A percentile compares a stretch with the other conserved stretches of the same genome.
phyloP scores from a whole-genome alignment of 768 basidiomycete genomes.

The Gymnopilus dilepis region DNA sequence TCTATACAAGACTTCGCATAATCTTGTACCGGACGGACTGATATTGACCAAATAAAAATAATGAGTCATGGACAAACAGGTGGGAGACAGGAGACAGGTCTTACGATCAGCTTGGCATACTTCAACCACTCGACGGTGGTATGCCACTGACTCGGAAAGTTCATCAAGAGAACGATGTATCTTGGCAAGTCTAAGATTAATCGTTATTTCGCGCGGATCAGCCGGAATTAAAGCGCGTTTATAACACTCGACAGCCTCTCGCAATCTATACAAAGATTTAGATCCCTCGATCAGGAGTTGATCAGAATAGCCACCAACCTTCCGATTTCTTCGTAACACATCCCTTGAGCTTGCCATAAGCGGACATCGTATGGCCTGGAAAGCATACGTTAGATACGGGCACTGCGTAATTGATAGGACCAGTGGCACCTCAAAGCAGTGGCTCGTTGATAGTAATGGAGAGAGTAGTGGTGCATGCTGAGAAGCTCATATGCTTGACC shows the following conservation, averaged over 20 bases:
- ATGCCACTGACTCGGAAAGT: slow-evolving; percentile 68
- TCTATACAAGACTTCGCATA: slow-evolving; percentile 85
- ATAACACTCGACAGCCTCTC: slow-evolving; percentile 91
- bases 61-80: slow-evolving; percentile 4
- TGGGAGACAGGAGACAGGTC: slow-evolving; percentile 12
- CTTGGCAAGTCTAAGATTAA: slow-evolving; percentile 76
- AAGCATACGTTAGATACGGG: background rate
- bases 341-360: slow-evolving; percentile 94
- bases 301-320: slow-evolving; percentile 49
- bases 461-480: slow-evolving; percentile 95
- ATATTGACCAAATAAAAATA: slow-evolving; percentile 27
- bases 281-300: background rate
- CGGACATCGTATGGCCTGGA: slow-evolving; percentile 92
- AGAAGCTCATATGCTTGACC: slow-evolving; percentile 97
- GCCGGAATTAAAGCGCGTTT: slow-evolving; percentile 87
- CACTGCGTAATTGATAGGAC: slow-evolving; percentile 1
- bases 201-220: slow-evolving; percentile 75
- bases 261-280: slow-evolving; percentile 51
- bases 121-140: slow-evolving; percentile 82
- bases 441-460: slow-evolving; percentile 96
- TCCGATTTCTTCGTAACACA: slow-evolving; percentile 92
- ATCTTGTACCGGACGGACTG: slow-evolving; percentile 74
- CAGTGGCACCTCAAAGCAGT: slow-evolving; percentile 80
- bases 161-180: slow-evolving; percentile 74
- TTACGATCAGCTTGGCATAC: slow-evolving; percentile 68